A percentile compares a stretch with the other conserved stretches of the same genome.
Evolutionary conservation across 495 filamentous ascomycete genomes (phyloP).

Genomic region (Lasiosphaeriaceae sp.): DNA sequence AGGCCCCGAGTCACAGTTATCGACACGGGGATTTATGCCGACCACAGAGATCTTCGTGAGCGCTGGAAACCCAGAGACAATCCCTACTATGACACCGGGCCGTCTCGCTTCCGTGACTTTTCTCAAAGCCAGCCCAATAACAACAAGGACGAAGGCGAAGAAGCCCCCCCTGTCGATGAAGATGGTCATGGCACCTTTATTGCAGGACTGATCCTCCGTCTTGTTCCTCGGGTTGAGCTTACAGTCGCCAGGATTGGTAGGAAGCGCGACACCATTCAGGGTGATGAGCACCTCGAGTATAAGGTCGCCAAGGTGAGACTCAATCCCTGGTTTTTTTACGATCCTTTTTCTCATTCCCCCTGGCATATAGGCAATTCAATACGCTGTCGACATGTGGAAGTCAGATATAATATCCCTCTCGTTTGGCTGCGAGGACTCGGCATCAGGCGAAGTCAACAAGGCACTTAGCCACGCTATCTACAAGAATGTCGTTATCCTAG

Average conservation of each 20-base stretch:
- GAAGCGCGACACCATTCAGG: not conserved
- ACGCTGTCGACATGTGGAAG: not conserved
- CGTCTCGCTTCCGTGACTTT: not conserved
- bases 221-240: not conserved
- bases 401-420: not conserved
- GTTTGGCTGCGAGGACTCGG: not conserved
- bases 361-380: not conserved
- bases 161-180: not conserved
- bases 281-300: not conserved
- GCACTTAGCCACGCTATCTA: not conserved
- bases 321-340: not conserved
- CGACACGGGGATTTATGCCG: not conserved
- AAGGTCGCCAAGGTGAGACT: not conserved
- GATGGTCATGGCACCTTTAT: not conserved
- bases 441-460: not conserved
- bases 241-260: not conserved
- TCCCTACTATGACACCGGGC: not conserved
- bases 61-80: not conserved
- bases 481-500: not conserved
- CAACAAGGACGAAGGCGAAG: not conserved
- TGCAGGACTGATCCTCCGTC: not conserved
- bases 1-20: not conserved
- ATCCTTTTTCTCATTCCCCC: not conserved
- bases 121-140: not conserved
- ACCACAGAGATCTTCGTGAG: not conserved